Evolutionary conservation across 2,329 filamentous ascomycete species (phyloP).

Genomic region (Talaromyces sp.): DNA sequence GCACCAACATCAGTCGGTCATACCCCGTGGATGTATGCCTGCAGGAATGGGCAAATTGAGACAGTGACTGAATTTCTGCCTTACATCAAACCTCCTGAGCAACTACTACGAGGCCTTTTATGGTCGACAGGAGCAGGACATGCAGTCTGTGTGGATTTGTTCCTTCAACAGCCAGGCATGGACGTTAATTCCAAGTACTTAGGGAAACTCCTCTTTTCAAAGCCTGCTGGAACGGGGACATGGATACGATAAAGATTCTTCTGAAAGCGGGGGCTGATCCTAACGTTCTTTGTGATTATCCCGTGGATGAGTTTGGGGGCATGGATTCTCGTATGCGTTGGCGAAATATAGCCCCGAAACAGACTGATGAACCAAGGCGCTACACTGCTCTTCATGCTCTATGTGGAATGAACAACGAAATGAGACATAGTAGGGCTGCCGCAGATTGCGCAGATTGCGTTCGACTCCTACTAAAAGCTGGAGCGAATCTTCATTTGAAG

Average conservation of each 20-base stretch:
- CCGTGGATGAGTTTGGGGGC: neutral
- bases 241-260: constrained; percentile 1
- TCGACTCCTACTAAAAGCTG: constrained; percentile 1
- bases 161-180: neutral
- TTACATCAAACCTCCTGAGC: neutral
- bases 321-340: neutral
- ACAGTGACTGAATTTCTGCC: constrained; percentile 1
- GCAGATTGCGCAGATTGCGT: neutral
- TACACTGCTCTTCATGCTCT: constrained; percentile 11
- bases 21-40: constrained; percentile 7
- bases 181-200: constrained; percentile 3
- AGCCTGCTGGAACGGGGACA: neutral
- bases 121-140: neutral
- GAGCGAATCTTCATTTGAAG: constrained; percentile 2
- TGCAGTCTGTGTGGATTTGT: neutral
- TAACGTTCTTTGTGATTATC: constrained; percentile 3
- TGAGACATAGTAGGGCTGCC: neutral
- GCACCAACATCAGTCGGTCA: neutral
- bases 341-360: neutral
- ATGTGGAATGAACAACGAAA: neutral
- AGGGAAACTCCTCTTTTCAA: neutral
- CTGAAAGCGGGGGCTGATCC: constrained; percentile 6
- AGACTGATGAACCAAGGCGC: neutral
- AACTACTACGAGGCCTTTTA: neutral
- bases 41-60: neutral